These are phyloP conservation scores for Hydnum rufescens DNA, from an alignment of 768 basidiomycete genomes.

Conservation along the genomic window DNA sequence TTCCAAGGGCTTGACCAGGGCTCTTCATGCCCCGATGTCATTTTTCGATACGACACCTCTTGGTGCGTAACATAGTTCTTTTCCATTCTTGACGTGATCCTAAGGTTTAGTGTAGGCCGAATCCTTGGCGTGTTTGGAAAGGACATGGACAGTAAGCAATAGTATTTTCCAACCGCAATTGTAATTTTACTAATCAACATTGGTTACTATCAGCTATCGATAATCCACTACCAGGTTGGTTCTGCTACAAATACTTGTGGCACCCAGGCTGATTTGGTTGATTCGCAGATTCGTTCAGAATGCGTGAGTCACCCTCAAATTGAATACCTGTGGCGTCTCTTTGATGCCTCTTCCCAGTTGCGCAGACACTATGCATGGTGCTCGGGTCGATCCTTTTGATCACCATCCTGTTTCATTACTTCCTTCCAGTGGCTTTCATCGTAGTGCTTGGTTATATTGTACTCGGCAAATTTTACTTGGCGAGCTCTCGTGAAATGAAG, in stretches of 20 bases:
- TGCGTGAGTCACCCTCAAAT: conserved; percentile 24
- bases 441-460: conserved; percentile 43
- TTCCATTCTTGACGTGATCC: conserved; percentile 5
- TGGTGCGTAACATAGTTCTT: neutral
- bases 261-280: conserved; percentile 33
- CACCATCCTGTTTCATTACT: conserved; percentile 38
- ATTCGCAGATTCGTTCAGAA: conserved; percentile 32
- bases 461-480: conserved; percentile 48
- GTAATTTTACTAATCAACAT: neutral
- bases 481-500: conserved; percentile 55
- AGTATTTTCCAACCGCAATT: conserved; percentile 5
- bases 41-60: conserved; percentile 53
- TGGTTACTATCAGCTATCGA: conserved; percentile 28
- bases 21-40: conserved; percentile 53
- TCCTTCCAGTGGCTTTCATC: conserved; percentile 35
- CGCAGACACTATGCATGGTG: conserved; percentile 31
- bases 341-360: conserved; percentile 19
- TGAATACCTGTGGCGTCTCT: neutral
- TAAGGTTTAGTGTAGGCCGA: conserved; percentile 32
- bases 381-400: conserved; percentile 35
- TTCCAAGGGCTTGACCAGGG: conserved; percentile 30
- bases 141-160: conserved; percentile 43
- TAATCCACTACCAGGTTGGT: conserved; percentile 34
- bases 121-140: conserved; percentile 44
- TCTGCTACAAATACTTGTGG: neutral